These are phyloP conservation scores for Clarireedia monteithiana DNA, from an alignment of 2,329 filamentous ascomycete genomes.

Conservation along the genomic window DNA sequence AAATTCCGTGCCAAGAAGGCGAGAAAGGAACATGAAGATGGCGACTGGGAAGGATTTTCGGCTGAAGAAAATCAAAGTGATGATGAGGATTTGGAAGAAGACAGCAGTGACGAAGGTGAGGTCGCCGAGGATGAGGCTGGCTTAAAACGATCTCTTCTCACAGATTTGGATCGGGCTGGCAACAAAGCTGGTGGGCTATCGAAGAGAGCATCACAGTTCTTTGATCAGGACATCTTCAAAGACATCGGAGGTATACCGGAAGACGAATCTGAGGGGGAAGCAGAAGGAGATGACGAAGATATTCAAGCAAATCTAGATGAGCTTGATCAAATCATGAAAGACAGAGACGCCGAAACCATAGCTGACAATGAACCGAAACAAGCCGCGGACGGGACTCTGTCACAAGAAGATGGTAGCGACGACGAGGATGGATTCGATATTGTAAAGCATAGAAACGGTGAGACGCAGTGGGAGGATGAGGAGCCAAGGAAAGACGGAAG, in stretches of 20 bases:
- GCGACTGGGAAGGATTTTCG: conserved; percentile 89
- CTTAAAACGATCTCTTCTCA: conserved; percentile 45
- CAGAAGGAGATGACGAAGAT: conserved; percentile 36
- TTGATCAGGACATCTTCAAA: conserved; percentile 91
- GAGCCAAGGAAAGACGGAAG: conserved; percentile 56
- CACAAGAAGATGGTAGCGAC: conserved; percentile 15
- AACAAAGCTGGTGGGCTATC: conserved; percentile 57
- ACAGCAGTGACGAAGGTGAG: conserved; percentile 55
- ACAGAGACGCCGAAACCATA: conserved; percentile 16
- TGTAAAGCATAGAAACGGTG: conserved; percentile 41
- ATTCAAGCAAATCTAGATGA: conserved; percentile 31
- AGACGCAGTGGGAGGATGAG: conserved; percentile 59
- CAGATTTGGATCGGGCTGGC: conserved; percentile 50
- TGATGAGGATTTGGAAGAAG: conserved; percentile 50
- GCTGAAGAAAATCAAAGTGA: conserved; percentile 51
- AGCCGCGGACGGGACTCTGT: conserved; percentile 13
- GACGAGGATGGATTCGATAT: conserved; percentile 53
- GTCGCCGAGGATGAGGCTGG: conserved; percentile 35
- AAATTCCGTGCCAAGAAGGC: conserved; percentile 89
- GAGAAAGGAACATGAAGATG: conserved; percentile 71
- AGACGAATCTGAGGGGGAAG: conserved; percentile 38
- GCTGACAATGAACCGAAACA: conserved; percentile 28
- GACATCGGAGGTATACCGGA: conserved; percentile 63
- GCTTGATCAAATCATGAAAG: conserved; percentile 25
- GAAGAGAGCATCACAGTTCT: conserved; percentile 79